phyloP scores from a whole-genome alignment of 2,329 filamentous ascomycete species.

The Torrubiella hemipterigena region DNA sequence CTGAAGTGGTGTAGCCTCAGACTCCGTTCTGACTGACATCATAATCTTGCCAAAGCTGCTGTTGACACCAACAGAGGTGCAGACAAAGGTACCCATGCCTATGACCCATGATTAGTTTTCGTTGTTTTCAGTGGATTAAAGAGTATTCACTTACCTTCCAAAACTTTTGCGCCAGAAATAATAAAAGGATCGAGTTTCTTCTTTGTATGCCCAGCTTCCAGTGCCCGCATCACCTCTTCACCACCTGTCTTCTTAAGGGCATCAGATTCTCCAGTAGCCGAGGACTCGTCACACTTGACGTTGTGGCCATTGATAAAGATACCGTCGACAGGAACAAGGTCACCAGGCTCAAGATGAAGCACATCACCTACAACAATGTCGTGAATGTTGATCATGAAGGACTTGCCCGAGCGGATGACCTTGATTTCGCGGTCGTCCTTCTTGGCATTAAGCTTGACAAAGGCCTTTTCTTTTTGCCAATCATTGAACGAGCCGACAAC shows the following conservation, averaged over 20 bases:
- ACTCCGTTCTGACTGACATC: conserved; percentile 40
- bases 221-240: conserved; percentile 42
- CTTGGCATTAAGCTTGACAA: conserved; percentile 48
- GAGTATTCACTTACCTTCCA: conserved; percentile 24
- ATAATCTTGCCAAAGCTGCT: conserved; percentile 42
- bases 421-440: conserved; percentile 56
- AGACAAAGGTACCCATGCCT: conserved; percentile 39
- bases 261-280: conserved; percentile 63
- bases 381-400: conserved; percentile 49
- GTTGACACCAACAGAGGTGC: conserved; percentile 43
- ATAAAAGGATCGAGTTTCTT: conserved; percentile 53
- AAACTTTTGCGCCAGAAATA: conserved; percentile 42
- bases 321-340: conserved; percentile 59
- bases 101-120: not conserved
- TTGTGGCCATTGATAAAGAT: conserved; percentile 47
- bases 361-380: conserved; percentile 61
- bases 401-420: conserved; percentile 54
- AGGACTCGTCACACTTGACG: conserved; percentile 58
- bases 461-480: conserved; percentile 57
- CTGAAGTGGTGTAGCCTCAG: conserved; percentile 41
- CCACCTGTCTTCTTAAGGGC: conserved; percentile 55
- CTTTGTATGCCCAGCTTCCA: conserved; percentile 31
- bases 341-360: conserved; percentile 56
- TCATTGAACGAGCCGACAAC: conserved; percentile 52
- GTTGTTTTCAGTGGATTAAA: not conserved